These are phyloP conservation scores for Pinus taeda DNA, from an alignment of 75 land plant species.

Conservation along the genomic window DNA sequence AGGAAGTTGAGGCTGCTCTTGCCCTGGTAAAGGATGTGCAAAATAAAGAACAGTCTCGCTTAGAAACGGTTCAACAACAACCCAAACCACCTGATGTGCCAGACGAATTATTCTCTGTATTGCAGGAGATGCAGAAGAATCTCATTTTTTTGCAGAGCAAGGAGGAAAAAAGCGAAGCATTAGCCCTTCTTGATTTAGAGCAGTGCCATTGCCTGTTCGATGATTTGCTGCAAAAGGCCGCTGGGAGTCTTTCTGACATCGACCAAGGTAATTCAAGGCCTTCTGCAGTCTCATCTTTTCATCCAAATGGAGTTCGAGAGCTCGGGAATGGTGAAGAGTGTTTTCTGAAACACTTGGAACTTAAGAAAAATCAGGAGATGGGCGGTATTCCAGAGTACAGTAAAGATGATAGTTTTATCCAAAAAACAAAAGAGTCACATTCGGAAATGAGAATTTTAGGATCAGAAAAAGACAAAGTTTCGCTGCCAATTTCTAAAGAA, in stretches of 20 bases:
- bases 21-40: slow-evolving; percentile 36
- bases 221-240: slow-evolving; percentile 50
- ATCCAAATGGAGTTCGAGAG: neutral
- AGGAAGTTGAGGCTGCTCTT: slow-evolving; percentile 58
- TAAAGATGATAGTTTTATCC: slow-evolving; percentile 6
- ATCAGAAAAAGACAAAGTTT: neutral
- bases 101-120: slow-evolving; percentile 44
- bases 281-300: neutral
- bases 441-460: neutral
- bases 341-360: neutral
- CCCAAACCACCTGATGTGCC: slow-evolving; percentile 47
- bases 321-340: neutral
- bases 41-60: slow-evolving; percentile 16
- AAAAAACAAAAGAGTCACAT: slow-evolving; percentile 1
- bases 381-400: neutral
- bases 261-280: slow-evolving; percentile 4
- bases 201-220: slow-evolving; percentile 39
- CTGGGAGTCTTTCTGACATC: slow-evolving; percentile 16
- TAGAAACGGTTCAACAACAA: slow-evolving; percentile 35
- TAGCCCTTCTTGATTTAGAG: slow-evolving; percentile 43
- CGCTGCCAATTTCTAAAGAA: neutral
- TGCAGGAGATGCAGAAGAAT: slow-evolving; percentile 52
- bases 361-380: slow-evolving; percentile 2
- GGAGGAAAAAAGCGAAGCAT: slow-evolving; percentile 55
- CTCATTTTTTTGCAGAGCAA: slow-evolving; percentile 25